Evolutionary conservation across 1,284 basidiomycete species (phyloP), one percentile per base, ranked within the genome.

Genomic region (Hymenochaete sp.): DNA sequence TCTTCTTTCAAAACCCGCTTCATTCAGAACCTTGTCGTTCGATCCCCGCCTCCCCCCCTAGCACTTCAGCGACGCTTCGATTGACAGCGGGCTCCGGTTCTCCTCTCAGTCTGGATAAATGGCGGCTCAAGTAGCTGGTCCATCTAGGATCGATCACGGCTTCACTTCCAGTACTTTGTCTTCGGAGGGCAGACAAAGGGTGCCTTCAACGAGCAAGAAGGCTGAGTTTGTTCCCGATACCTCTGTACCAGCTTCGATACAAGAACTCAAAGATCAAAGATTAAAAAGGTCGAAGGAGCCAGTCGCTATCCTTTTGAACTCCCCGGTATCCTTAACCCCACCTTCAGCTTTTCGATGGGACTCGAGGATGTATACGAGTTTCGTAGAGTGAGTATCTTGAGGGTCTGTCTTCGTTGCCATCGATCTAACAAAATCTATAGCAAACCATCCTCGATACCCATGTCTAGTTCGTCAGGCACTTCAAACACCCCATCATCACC

Each of bases 261-360:
- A 46, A 11, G 35, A 26, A 36, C 35, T 38, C 16, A 29, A 28
- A 40, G 25, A 24, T 1, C 9, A 25, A 14, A 13, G 18, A 38
- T 14, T 8, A 27, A 41, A 22, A 24, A 26, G 9, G 25, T 4
- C 7, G 32, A 18, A 14, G 27, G 24, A 35, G 10, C 16, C 45
- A 18, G n/a, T 19, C 21, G 4, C 29, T 21, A 24, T 47, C 24
- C 19, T 35, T 13, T 19, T 47, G n/a, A 47, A 47, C 21, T 47
- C 45, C 8, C 45, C 45, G 6, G 24, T 38, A 3, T 36, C 39
- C 25, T n/a, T n/a, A n/a, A n/a, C n/a, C n/a, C n/a, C n/a, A n/a
- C n/a, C n/a, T n/a, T n/a, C n/a, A n/a, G n/a, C n/a, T n/a, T n/a
- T n/a, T n/a, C n/a, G n/a, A n/a, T n/a, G n/a, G n/a, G n/a, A n/a